These are phyloP conservation scores for Xanthoceras sorbifolium DNA, from an alignment of 345 rosid genomes.

Conservation along the genomic window DNA sequence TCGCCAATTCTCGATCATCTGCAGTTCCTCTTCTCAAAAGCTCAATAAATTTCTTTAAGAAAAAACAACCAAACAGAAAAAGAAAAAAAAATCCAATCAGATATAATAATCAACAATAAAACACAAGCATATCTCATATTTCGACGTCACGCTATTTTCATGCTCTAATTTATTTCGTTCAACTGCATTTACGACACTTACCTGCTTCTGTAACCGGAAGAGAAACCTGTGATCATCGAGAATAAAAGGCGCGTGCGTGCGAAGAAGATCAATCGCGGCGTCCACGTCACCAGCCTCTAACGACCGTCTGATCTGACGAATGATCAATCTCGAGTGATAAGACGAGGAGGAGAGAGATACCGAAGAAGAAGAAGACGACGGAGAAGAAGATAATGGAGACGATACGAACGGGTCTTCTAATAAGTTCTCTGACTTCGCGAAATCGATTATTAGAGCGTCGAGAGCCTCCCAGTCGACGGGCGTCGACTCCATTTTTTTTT, in stretches of 20 bases:
- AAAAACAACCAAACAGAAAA: background rate
- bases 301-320: conserved; percentile 71
- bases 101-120: background rate
- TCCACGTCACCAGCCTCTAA: conserved; percentile 80
- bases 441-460: conserved; percentile 78
- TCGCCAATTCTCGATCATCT: conserved; percentile 67
- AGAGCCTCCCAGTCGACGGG: conserved; percentile 93
- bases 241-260: conserved; percentile 67
- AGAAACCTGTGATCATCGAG: conserved; percentile 81
- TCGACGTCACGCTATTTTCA: background rate
- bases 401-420: conserved; percentile 49
- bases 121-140: background rate
- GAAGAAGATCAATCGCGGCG: conserved; percentile 60
- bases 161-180: background rate
- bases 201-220: conserved; percentile 92
- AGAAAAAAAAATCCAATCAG: background rate
- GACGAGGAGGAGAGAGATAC: conserved; percentile 64
- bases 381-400: conserved; percentile 36
- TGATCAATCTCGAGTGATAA: conserved; percentile 68
- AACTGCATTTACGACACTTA: conserved; percentile 24
- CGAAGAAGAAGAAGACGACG: conserved; percentile 46
- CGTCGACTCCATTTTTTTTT: conserved; percentile 49
- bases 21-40: conserved; percentile 72
- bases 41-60: conserved; percentile 83
- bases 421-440: conserved; percentile 80